phyloP scores from a whole-genome alignment of 768 basidiomycete genomes.

The Collybia nuda region DNA sequence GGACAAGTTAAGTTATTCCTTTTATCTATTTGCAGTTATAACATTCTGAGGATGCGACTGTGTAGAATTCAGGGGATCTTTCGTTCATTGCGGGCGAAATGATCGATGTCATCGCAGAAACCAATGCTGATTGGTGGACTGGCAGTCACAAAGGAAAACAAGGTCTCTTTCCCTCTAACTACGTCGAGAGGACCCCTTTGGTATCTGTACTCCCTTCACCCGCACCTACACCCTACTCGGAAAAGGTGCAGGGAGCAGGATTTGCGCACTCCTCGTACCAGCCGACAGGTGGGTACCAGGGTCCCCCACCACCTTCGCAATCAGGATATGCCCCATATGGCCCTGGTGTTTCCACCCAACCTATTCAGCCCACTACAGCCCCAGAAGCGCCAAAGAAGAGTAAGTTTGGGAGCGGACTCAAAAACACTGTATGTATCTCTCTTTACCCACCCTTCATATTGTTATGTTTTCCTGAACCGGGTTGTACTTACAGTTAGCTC shows the following conservation, averaged over 20 bases:
- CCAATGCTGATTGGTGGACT: constrained; percentile 87
- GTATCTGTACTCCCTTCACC: constrained; percentile 11
- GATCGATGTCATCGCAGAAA: constrained; percentile 77
- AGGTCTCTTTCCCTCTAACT: constrained; percentile 77
- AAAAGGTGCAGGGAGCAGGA: neutral
- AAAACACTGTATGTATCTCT: constrained; percentile 48
- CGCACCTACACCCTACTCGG: constrained; percentile 17
- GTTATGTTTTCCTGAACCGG: neutral
- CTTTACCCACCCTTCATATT: constrained; percentile 1
- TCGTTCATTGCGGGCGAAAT: constrained; percentile 75
- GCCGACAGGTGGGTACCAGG: constrained; percentile 1
- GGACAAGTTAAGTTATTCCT: constrained; percentile 37
- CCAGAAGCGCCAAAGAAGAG: constrained; percentile 49
- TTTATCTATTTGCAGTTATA: neutral
- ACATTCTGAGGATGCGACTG: constrained; percentile 3
- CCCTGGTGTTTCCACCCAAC: constrained; percentile 37
- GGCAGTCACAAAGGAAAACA: constrained; percentile 62
- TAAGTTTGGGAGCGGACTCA: constrained; percentile 51
- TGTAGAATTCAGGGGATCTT: constrained; percentile 79
- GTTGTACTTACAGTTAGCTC: constrained; percentile 41
- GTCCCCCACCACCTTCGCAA: constrained; percentile 19
- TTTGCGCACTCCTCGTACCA: constrained; percentile 15
- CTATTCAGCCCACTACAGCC: constrained; percentile 34
- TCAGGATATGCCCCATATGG: constrained; percentile 42
- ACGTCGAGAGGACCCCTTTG: constrained; percentile 58